Base-by-base conservation (phyloP, 2,329 filamentous ascomycete genomes). In the Cadophora malorum region DNA sequence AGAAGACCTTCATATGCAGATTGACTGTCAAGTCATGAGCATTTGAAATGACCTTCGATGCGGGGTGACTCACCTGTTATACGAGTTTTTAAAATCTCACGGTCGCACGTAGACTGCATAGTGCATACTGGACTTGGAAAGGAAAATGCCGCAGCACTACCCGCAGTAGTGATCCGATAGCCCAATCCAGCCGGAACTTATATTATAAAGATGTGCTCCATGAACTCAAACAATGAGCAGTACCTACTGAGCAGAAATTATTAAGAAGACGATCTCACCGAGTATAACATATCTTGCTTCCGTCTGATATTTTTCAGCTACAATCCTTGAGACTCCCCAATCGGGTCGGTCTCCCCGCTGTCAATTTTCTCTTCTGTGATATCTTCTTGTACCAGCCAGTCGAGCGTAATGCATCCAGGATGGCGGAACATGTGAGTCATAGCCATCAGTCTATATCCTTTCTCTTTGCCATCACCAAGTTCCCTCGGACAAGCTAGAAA, bases 361-460 rank as follows among this genome's bases (percentile, higher is more conserved):
- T 35, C 33, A 47, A 33, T 23, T 3, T 12, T 41, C 9, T 38
- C 47, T 41, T 53, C 49, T 21, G 41, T 33, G 21, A 56, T 23
- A 12, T 61, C 64, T 23, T 31, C 19, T 33, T 53, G 38, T 5
- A 67, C 38, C 25, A 64, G 38, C 61, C 55, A 64, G n/a, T 64
- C 61, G 9, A 67, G 38, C 21, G 61, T 64, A 10, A 67, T 61
- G 45, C 62, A 67, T 19, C 66, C 45, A 16, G 31, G 28, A 52
- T 45, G 47, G 21, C 35, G 47, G 21, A 61, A 55, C 12, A 62
- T 62, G 21, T 47, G 59, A 9, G 58, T 63, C 65, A 67, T 61
- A 33, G 53, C 33, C 53, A 56, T 58, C 8, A 64, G 21, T n/a
- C 28, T n/a, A 64, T 61, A 60, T 14, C 62, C 55, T 47, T 67